Percentiles rank a stretch among this genome's conserved stretches.
phyloP scores from a whole-genome alignment of 495 filamentous ascomycete genomes.

The Glonium stellatum region DNA sequence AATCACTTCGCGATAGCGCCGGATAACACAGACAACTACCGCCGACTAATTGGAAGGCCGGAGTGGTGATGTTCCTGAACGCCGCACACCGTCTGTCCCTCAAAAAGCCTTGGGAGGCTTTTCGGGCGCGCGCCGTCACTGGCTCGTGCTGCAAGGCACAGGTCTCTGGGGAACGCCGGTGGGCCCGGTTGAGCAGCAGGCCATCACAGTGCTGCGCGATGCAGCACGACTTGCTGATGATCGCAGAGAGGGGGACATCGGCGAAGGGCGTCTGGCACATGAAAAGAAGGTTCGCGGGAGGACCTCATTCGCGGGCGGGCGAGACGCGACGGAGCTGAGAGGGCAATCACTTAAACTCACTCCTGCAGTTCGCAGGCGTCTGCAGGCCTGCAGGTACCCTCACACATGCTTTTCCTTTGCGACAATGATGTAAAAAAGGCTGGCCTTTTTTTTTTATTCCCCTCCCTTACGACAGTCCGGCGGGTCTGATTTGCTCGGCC shows the following conservation, averaged over 20 bases:
- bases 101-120: neutral
- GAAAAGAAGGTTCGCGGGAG: neutral
- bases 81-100: neutral
- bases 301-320: neutral
- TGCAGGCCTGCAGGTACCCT: neutral
- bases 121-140: neutral
- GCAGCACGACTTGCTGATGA: neutral
- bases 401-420: neutral
- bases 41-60: neutral
- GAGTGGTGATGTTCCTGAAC: neutral
- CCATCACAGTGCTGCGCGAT: neutral
- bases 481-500: slow-evolving; percentile 6
- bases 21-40: neutral
- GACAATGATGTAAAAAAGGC: neutral
- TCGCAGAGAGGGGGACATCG: neutral
- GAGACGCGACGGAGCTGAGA: neutral
- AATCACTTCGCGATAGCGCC: neutral
- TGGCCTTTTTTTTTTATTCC: neutral
- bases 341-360: neutral
- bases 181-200: neutral
- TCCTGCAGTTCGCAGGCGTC: neutral
- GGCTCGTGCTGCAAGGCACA: neutral
- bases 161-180: neutral
- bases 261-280: neutral
- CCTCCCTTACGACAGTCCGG: too few species aligned